These are phyloP conservation scores for Heteromeles arbutifolia DNA, from an alignment of 306 rosid genomes.

Conservation along the genomic window DNA sequence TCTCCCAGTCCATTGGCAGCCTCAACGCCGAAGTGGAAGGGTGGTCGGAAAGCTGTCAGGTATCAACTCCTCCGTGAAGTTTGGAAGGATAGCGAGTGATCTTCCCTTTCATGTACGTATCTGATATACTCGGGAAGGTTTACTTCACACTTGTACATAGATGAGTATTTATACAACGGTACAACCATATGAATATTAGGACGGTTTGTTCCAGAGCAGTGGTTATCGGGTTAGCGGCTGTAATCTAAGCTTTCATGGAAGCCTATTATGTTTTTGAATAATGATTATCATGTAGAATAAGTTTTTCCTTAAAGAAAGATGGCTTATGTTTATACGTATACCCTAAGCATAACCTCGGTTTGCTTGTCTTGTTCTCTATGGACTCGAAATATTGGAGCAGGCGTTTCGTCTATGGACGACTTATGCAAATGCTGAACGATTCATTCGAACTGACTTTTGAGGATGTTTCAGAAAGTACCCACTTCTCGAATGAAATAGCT, in stretches of 20 bases:
- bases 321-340: background rate
- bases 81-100: conserved; percentile 53
- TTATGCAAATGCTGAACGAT: background rate
- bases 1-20: conserved; percentile 19
- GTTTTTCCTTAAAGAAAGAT: background rate
- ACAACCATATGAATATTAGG: background rate
- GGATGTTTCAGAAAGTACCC: background rate
- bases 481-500: background rate
- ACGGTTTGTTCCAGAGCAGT: conserved; percentile 2
- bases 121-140: background rate
- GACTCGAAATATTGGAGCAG: background rate
- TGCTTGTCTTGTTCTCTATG: background rate
- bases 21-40: conserved; percentile 21
- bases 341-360: background rate
- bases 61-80: conserved; percentile 67
- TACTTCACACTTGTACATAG: conserved; percentile 3
- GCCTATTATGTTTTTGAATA: background rate
- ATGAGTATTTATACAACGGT: background rate
- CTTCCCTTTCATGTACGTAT: background rate
- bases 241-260: background rate
- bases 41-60: conserved; percentile 44
- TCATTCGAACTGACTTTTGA: background rate
- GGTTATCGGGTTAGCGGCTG: background rate
- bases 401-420: background rate
- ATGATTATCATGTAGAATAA: background rate